Evolutionary conservation across 352 stramenopile genomes (phyloP).

Genomic region (Nothophytophthora sp.): DNA sequence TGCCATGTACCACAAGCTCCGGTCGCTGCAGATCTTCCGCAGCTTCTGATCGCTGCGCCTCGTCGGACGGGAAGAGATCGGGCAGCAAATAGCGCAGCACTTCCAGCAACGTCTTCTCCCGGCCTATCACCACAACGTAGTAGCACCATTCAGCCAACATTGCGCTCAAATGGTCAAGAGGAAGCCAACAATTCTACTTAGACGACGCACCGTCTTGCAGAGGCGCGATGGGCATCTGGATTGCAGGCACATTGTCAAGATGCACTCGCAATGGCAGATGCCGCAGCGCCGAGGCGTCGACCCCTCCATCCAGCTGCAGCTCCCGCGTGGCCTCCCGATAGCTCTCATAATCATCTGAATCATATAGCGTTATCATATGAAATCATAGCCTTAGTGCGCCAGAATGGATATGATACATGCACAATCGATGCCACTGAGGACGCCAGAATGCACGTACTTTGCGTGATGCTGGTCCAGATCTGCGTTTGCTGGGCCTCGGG

Average conservation of each 20-base stretch:
- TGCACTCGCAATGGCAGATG: conserved; percentile 70
- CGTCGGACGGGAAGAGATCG: conserved; percentile 48
- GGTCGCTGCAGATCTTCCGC: no score
- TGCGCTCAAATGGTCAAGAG: background rate
- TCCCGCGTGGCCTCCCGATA: conserved; percentile 57
- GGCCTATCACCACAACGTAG: conserved; percentile 13
- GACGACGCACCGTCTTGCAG: conserved; percentile 31
- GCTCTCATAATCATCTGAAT: conserved; percentile 47
- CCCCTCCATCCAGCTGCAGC: conserved; percentile 40
- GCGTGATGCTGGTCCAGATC: conserved; percentile 76
- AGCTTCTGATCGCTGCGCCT: conserved; percentile 1
- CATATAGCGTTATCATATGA: conserved; percentile 1
- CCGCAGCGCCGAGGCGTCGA: conserved; percentile 33
- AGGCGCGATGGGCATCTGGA: conserved; percentile 76
- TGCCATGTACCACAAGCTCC: conserved; percentile 64
- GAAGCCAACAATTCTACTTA: background rate
- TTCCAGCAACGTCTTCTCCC: conserved; percentile 48
- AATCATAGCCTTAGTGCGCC: no score
- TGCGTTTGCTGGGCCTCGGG: conserved; percentile 78
- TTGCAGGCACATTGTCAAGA: conserved; percentile 46
- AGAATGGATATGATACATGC: background rate
- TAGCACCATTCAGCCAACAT: background rate
- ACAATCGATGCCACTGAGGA: background rate
- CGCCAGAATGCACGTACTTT: conserved; percentile 50
- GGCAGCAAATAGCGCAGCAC: conserved; percentile 62